Conservation (phyloP, 169 alveolate species). For the Amoebophrya sp. region DNA sequence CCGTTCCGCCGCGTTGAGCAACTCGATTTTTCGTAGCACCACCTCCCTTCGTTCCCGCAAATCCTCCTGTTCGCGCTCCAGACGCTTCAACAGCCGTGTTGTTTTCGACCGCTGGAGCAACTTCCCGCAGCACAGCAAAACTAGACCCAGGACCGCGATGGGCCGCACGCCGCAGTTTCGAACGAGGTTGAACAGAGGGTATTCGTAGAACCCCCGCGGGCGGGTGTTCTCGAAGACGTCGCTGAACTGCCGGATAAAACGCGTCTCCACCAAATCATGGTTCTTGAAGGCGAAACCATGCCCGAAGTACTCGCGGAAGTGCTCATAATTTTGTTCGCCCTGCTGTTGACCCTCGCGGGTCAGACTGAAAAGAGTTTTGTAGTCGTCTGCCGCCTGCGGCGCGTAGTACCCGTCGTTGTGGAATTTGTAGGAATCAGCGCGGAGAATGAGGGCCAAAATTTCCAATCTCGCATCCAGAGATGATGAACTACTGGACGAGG, state of each 20-base stretch:
- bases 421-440: not conserved
- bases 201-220: not conserved
- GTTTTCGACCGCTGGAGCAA: not conserved
- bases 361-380: not conserved
- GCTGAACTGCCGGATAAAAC: not conserved
- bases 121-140: not conserved
- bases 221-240: not conserved
- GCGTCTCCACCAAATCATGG: not conserved
- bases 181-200: not conserved
- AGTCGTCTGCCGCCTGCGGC: not conserved
- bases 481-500: too few species aligned
- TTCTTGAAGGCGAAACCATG: not conserved
- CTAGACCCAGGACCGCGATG: not conserved
- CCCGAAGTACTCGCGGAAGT: too few species aligned
- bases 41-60: not conserved
- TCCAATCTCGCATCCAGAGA: not conserved
- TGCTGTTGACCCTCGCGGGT: not conserved
- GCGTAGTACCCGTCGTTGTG: not conserved
- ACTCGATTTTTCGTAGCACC: too few species aligned
- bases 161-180: not conserved
- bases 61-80: not conserved
- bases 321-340: too few species aligned
- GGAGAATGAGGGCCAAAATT: not conserved
- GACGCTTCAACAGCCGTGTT: not conserved
- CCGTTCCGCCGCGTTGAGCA: too few species aligned